Evolutionary conservation across 371 early-diverging fungal genomes (phyloP).

Genomic region (Synchytrium microbalum): DNA sequence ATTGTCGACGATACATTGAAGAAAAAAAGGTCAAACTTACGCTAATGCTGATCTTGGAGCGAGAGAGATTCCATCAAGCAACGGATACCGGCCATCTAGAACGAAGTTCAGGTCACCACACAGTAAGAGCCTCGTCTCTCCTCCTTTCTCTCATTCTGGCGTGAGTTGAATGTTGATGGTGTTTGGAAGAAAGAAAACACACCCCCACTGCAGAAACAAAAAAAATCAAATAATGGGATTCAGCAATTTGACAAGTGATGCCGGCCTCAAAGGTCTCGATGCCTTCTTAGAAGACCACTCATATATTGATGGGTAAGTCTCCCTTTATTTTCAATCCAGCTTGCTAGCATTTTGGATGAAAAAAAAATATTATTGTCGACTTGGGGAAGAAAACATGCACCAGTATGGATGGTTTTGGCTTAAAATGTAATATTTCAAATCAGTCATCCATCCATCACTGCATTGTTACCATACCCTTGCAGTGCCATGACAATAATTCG

Average conservation of each 20-base stretch:
- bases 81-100: no score
- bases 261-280: constrained; percentile 21
- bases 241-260: constrained; percentile 11
- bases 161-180: no score
- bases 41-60: no score
- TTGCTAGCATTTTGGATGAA: neutral
- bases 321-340: constrained; percentile 6
- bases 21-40: no score
- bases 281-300: constrained; percentile 18
- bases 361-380: neutral
- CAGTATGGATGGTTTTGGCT: neutral
- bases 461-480: constrained; percentile 9
- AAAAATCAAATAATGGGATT: constrained; percentile 16
- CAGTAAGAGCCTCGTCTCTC: no score
- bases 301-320: constrained; percentile 21
- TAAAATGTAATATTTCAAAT: neutral
- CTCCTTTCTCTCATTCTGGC: no score
- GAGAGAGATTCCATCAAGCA: no score
- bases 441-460: neutral
- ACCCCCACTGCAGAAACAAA: constrained; percentile 2
- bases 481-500: constrained; percentile 11
- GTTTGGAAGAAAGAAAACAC: no score
- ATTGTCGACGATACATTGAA: no score
- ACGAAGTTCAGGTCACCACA: no score
- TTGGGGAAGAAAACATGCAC: neutral